Evolutionary conservation across 2,329 filamentous ascomycete genomes (phyloP).

Genomic region (Sclerotinia glacialis): DNA sequence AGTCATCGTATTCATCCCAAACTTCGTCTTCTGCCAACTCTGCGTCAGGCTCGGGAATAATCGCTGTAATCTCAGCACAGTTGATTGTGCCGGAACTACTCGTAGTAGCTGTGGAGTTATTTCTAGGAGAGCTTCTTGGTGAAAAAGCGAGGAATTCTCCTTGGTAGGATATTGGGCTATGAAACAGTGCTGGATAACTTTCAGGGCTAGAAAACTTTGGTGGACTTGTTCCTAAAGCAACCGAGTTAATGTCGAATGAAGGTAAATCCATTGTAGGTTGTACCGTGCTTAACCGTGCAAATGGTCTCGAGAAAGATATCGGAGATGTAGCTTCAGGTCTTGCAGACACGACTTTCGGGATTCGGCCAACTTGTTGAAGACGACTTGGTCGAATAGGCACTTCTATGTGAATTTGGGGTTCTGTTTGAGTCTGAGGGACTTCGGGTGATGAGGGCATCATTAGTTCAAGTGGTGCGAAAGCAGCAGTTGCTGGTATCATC

Average conservation of each 20-base stretch:
- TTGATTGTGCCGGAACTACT: constrained; percentile 53
- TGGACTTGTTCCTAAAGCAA: constrained; percentile 49
- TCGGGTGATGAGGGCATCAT: constrained; percentile 27
- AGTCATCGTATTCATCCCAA: constrained; percentile 92
- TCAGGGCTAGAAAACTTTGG: constrained; percentile 33
- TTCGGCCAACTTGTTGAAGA: constrained; percentile 78
- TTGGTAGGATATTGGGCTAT: constrained; percentile 29
- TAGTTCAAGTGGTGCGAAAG: constrained; percentile 32
- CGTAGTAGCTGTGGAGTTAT: constrained; percentile 63
- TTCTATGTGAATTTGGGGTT: constrained; percentile 31
- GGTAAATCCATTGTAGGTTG: constrained; percentile 37
- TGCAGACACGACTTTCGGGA: constrained; percentile 75
- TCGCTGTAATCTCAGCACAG: constrained; percentile 61
- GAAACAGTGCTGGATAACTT: constrained; percentile 20
- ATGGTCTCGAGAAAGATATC: constrained; percentile 83
- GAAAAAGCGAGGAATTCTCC: constrained; percentile 73
- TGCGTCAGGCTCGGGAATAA: constrained; percentile 60
- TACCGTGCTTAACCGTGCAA: constrained; percentile 56
- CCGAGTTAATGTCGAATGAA: constrained; percentile 42
- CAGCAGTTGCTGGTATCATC: constrained; percentile 18
- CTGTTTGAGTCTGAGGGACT: constrained; percentile 25
- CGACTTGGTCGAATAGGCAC: constrained; percentile 52
- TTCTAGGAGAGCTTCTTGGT: constrained; percentile 55
- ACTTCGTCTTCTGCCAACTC: constrained; percentile 84
- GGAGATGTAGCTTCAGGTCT: constrained; percentile 66